These are phyloP conservation scores for Starmera amethionina DNA, from an alignment of 805 yeast species.

Conservation along the genomic window DNA sequence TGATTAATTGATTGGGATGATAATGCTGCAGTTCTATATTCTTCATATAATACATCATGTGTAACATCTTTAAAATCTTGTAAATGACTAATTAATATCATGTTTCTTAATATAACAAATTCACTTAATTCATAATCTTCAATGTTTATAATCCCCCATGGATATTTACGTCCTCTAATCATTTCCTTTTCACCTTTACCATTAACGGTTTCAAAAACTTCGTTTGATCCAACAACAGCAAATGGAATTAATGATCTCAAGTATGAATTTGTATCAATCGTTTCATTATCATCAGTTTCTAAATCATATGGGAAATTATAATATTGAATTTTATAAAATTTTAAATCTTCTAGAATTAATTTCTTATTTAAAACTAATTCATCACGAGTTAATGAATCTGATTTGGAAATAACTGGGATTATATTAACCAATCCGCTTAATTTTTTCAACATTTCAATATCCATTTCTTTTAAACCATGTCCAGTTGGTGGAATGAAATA, in stretches of 20 bases:
- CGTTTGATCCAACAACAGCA: conserved; percentile 62
- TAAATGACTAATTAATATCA: conserved; percentile 73
- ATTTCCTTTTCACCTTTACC: conserved; percentile 8
- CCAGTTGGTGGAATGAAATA: conserved; percentile 81
- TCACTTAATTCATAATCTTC: conserved; percentile 73
- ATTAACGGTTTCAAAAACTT: conserved; percentile 39
- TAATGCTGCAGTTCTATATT: conserved; percentile 80
- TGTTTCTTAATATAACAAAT: conserved; percentile 69
- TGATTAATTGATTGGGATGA: too few species aligned
- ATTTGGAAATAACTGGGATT: conserved; percentile 78
- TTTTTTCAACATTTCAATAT: conserved; percentile 67
- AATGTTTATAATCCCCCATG: conserved; percentile 51
- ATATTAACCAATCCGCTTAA: conserved; percentile 75
- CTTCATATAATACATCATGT: conserved; percentile 79
- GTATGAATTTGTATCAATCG: conserved; percentile 54
- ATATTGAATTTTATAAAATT: conserved; percentile 57
- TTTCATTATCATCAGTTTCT: conserved; percentile 46
- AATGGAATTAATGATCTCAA: conserved; percentile 58
- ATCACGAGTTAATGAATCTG: conserved; percentile 75
- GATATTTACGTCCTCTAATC: conserved; percentile 43
- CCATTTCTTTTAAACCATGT: conserved; percentile 70
- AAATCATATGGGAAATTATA: conserved; percentile 62
- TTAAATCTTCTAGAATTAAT: conserved; percentile 69
- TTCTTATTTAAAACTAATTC: conserved; percentile 69
- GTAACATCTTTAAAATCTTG: conserved; percentile 85